phyloP scores from a whole-genome alignment of 2,329 filamentous ascomycete species.

The Epicoccum sorghinum region DNA sequence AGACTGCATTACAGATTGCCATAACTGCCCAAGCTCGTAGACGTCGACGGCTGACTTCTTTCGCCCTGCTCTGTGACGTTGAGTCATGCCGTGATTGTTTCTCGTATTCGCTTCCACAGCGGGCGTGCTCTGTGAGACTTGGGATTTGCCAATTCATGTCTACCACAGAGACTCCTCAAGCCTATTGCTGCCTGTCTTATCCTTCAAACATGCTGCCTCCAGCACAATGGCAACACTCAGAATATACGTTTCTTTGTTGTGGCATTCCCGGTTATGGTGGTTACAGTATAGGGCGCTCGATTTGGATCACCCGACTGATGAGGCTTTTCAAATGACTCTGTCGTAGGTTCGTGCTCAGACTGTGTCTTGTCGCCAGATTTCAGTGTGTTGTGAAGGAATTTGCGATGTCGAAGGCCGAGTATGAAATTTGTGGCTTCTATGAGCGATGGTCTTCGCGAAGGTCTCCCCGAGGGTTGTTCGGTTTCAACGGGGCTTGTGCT shows the following conservation, averaged over 20 bases:
- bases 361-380: not conserved
- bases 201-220: no score
- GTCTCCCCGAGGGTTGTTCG: no score
- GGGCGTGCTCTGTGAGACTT: no score
- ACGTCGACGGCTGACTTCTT: no score
- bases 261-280: not conserved
- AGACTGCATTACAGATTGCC: no score
- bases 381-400: not conserved
- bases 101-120: no score
- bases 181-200: no score
- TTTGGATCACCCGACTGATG: not conserved
- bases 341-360: not conserved
- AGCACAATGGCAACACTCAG: not conserved
- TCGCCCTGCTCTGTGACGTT: no score
- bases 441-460: not conserved
- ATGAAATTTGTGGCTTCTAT: not conserved
- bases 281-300: not conserved
- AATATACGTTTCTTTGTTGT: not conserved
- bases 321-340: not conserved
- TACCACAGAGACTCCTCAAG: no score
- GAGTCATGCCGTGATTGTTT: no score
- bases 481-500: not conserved
- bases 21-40: no score
- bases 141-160: no score
- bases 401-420: not conserved